Percentiles rank a stretch among this genome's conserved stretches.
These are phyloP conservation scores for Gracilaria domingensis DNA, from an alignment of 23 red algal species.

Conservation along the genomic window DNA sequence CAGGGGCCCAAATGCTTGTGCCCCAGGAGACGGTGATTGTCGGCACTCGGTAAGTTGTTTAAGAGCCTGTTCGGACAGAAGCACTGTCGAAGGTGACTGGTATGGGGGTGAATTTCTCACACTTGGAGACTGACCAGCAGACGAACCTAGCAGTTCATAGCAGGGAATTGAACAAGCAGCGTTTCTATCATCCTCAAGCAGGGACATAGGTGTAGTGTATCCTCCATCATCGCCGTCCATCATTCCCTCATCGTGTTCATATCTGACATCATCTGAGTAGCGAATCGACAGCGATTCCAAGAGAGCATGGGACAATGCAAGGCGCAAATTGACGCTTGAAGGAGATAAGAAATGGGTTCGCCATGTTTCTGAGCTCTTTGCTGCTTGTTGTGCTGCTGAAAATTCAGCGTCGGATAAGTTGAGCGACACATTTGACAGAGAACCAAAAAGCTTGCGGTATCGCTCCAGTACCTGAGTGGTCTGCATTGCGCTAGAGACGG, in stretches of 20 bases:
- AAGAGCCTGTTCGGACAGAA: conserved; percentile 6
- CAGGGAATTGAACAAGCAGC: background rate
- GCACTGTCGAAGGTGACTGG: background rate
- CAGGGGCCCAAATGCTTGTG: background rate
- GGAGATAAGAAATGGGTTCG: background rate
- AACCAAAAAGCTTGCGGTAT: conserved; percentile 27
- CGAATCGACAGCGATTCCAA: background rate
- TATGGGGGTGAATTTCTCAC: background rate
- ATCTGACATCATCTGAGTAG: background rate
- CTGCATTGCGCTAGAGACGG: background rate
- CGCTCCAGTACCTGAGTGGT: conserved; percentile 17
- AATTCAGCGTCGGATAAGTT: background rate
- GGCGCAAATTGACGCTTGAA: conserved; percentile 3
- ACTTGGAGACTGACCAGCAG: background rate
- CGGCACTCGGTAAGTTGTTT: background rate
- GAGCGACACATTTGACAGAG: background rate
- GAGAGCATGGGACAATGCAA: conserved; percentile 17
- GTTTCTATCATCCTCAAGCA: conserved; percentile 21
- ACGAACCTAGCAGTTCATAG: background rate
- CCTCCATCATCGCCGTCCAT: conserved; percentile 48
- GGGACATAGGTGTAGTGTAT: background rate
- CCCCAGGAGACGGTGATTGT: background rate
- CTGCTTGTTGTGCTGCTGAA: conserved; percentile 21
- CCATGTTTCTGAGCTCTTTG: background rate
- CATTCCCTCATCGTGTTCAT: conserved; percentile 21